These are phyloP conservation scores for Yamadazyma triangularis DNA, from an alignment of 1,139 yeast species.

Conservation along the genomic window DNA sequence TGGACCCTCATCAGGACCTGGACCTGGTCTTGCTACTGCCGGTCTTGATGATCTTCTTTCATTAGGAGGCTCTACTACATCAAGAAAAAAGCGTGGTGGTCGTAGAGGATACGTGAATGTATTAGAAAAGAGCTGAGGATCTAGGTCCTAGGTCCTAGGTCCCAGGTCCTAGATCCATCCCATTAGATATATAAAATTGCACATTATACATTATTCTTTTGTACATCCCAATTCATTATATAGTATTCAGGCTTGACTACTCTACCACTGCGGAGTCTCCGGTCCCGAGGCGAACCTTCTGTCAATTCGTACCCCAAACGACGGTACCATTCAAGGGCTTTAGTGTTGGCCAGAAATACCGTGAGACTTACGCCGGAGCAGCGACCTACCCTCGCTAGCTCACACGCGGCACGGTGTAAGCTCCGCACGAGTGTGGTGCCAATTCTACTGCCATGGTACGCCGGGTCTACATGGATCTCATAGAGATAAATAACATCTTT, in stretches of 20 bases:
- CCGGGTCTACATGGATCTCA: constrained; percentile 45
- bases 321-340: constrained; percentile 42
- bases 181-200: constrained; percentile 1
- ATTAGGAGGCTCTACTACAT: constrained; percentile 34
- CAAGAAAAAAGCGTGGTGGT: constrained; percentile 43
- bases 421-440: constrained; percentile 31
- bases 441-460: constrained; percentile 23
- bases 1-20: constrained; percentile 2
- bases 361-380: constrained; percentile 39
- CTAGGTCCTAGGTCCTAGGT: not conserved
- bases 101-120: constrained; percentile 78
- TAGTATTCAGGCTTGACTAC: constrained; percentile 29
- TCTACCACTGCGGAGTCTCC: constrained; percentile 32
- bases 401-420: constrained; percentile 23
- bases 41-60: constrained; percentile 70
- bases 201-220: not conserved
- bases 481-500: constrained; percentile 43
- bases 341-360: constrained; percentile 44
- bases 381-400: constrained; percentile 9
- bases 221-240: constrained; percentile 8
- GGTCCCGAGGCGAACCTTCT: constrained; percentile 42
- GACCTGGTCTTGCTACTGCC: constrained; percentile 33
- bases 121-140: constrained; percentile 33
- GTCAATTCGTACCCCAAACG: constrained; percentile 34
- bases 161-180: no score